Percentiles rank a stretch among this genome's conserved stretches.
These are phyloP conservation scores for Acanthamoeba royreba DNA, from an alignment of 208 protist species.

Conservation along the genomic window DNA sequence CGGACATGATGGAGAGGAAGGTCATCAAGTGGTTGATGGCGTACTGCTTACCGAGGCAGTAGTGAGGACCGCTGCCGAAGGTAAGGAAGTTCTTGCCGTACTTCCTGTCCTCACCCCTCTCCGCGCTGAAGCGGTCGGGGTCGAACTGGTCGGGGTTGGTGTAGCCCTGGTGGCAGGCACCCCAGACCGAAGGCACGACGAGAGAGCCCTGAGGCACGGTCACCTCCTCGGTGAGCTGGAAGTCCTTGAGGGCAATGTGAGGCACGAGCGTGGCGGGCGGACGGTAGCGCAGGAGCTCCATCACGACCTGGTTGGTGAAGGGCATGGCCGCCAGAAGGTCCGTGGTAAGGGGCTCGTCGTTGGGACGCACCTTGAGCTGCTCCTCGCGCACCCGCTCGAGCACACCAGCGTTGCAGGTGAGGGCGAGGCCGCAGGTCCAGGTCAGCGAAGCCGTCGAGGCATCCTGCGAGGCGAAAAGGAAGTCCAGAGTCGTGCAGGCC, in stretches of 20 bases:
- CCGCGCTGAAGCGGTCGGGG: slow-evolving; percentile 88
- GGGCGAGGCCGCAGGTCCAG: slow-evolving; percentile 85
- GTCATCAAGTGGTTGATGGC: slow-evolving; percentile 91
- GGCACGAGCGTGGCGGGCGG: slow-evolving; percentile 76
- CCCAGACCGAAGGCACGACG: slow-evolving; percentile 89
- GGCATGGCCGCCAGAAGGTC: slow-evolving; percentile 88
- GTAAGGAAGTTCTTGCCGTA: slow-evolving; percentile 89
- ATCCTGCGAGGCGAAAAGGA: slow-evolving; percentile 92
- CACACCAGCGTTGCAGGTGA: slow-evolving; percentile 88
- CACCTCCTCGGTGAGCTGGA: slow-evolving; percentile 62
- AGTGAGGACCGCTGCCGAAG: slow-evolving; percentile 89
- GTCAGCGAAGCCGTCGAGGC: slow-evolving; percentile 79
- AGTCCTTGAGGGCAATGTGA: slow-evolving; percentile 70
- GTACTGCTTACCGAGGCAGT: slow-evolving; percentile 91
- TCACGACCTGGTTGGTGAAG: slow-evolving; percentile 82
- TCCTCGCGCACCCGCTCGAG: slow-evolving; percentile 86
- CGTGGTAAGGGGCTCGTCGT: slow-evolving; percentile 83
- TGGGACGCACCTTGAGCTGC: slow-evolving; percentile 82
- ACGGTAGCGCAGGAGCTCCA: slow-evolving; percentile 75
- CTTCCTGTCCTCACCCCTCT: slow-evolving; percentile 86
- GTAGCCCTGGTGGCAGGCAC: slow-evolving; percentile 87
- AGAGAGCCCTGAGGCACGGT: slow-evolving; percentile 85
- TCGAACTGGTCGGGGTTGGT: slow-evolving; percentile 89
- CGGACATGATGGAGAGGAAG: slow-evolving; percentile 66
- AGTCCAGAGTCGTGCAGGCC: slow-evolving; percentile 89